Evolutionary conservation across 2,329 filamentous ascomycete genomes (phyloP), one percentile per base, ranked within the genome.

Genomic region (Lanzia echinophila): DNA sequence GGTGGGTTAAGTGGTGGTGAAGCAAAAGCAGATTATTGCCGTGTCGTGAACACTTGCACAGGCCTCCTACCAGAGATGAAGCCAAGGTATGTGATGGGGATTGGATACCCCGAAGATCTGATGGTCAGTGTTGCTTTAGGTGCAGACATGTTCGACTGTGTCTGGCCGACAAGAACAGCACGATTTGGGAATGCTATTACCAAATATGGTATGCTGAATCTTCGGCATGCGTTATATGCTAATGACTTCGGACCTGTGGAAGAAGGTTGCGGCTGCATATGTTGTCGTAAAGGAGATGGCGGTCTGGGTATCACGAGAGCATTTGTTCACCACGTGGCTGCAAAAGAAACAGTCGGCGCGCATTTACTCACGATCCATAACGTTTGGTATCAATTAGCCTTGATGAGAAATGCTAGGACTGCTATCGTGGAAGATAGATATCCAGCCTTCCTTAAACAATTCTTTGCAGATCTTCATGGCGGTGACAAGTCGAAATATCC

Each of bases 91-190:
- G 92, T 99, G 54, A 99, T 99, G 95, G 94, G 94, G 17, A 94
- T 99, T 62, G 90, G 94, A 12, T 99, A 96, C 70, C 94, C 94
- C 1, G 94, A 97, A 73, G 94, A 99, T 67, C 76, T 99, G 53
- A 82, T 99, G 2, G 91, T 99, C 38, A 95, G 90, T 50, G 85
- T 96, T 3, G 94, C 94, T 1, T 78, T 99, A 0, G 94, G 94
- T 3, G 94, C 94, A 47, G 94, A 99, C 72, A 99, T 99, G 94
- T 99, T 99, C 68, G 94, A 99, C 72, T 99, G 95, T 67, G 94
- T 99, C 6, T 99, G 94, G 94, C 95, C 94, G 1, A 97, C 94
- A 4, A 79, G 94, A 51, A 99, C 94, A 34, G 94, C 94, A 67
- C 84, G 94, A 33, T 99, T 99, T 67, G 94, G 95, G 56, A 96